Evolutionary conservation across 2,329 filamentous ascomycete species (phyloP).

Genomic region (Pseudogymnoascus sp.): DNA sequence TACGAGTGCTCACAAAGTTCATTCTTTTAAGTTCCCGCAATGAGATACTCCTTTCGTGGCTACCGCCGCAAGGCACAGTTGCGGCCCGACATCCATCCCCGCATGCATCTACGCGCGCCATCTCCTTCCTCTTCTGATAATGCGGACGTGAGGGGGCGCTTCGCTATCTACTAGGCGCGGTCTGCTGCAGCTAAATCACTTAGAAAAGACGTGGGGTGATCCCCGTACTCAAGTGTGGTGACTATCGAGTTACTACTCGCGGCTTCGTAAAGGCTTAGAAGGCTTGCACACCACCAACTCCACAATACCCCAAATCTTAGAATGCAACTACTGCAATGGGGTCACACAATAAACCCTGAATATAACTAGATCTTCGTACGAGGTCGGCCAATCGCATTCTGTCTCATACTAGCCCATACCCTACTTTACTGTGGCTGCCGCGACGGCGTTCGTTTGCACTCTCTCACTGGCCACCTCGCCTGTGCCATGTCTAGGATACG

Average conservation of each 20-base stretch:
- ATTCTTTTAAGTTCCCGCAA: not conserved
- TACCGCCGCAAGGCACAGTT: not conserved
- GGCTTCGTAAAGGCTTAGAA: not conserved
- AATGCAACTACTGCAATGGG: not conserved
- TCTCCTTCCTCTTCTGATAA: not conserved
- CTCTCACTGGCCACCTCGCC: not conserved
- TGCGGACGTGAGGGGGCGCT: constrained; percentile 6
- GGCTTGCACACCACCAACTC: not conserved
- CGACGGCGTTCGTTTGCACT: not conserved
- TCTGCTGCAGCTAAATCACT: not conserved
- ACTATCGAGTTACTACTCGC: not conserved
- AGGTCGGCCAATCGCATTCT: not conserved
- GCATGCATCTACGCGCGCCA: not conserved
- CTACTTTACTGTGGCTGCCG: not conserved
- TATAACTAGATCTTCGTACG: not conserved
- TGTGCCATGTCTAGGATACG: not conserved
- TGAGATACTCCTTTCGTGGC: not conserved
- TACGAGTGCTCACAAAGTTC: not conserved
- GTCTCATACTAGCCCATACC: not conserved
- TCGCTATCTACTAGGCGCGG: not conserved
- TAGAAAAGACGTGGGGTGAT: not conserved
- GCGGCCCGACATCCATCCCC: not conserved
- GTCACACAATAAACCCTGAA: not conserved
- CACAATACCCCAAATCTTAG: not conserved
- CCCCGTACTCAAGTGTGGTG: not conserved